Base-by-base conservation (phyloP, 495 filamentous ascomycete species). In the Haplographium delicatum region DNA sequence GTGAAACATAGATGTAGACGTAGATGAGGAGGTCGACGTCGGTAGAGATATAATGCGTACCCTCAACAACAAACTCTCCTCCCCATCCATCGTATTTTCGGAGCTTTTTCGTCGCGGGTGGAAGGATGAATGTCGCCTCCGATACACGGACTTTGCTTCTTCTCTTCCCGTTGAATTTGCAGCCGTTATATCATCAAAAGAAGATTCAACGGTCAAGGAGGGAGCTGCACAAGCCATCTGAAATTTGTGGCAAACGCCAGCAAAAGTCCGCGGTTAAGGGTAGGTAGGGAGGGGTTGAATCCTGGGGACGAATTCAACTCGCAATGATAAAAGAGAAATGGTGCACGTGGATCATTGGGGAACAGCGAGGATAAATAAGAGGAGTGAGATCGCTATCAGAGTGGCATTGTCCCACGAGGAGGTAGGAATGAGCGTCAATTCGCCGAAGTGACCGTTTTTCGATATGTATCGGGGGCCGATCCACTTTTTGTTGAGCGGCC, bases 91-190 rank as follows among this genome's bases (percentile, higher is more conserved):
- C 50, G 83, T 74, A 56, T 85, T 79, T 54, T 82, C 80, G 44
- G 83, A 68, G 20, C 84, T 88, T 22, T 81, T 75, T 51, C 70
- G 71, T 48, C 79, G 67, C 18, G 78, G 73, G 44, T 76, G 65
- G 51, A 80, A 82, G 34, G 80, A 82, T 16, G 86, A 90, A 62
- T 85, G 85, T 38, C 83, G 69, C 19, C 84, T 72, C 48, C 75
- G 70, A 37, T 68, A 63, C 20, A 59, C 53, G 2, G 53, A 55
- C 22, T 60, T 60, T 18, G 35, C 26, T 26, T 45, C 45, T 23
- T 69, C 62, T 3, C 63, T 64, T 5, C 61, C 61, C 18, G 62
- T 64, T 6, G 72, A 15, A 8, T 18, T 56, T 10, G 51, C 54
- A 18, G 51, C 51, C 22, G 45, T 40, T 2, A 37, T 51, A 25